phyloP scores from a whole-genome alignment of 2,329 filamentous ascomycete genomes.

The Talaromyces funiculosus region DNA sequence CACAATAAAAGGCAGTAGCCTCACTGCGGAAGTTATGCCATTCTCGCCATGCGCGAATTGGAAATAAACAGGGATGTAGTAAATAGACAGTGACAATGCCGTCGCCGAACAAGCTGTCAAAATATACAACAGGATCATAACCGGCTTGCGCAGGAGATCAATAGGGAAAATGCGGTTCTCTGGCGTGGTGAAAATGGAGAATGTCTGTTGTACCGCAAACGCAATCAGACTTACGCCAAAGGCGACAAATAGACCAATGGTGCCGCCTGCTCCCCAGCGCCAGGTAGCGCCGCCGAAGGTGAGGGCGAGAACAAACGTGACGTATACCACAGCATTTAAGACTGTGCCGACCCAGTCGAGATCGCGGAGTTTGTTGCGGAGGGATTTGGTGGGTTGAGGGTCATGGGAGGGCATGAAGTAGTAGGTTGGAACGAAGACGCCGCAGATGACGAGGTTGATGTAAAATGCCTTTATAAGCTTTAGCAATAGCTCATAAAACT shows the following conservation, averaged over 20 bases:
- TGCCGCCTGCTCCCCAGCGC: conserved; percentile 41
- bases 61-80: conserved; percentile 52
- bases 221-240: conserved; percentile 40
- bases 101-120: background rate
- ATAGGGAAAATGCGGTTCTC: conserved; percentile 1
- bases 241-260: conserved; percentile 46
- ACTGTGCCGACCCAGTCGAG: conserved; percentile 20
- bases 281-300: conserved; percentile 47
- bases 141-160: background rate
- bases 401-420: conserved; percentile 34
- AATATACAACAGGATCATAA: background rate
- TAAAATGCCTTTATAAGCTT: conserved; percentile 33
- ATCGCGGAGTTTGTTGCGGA: conserved; percentile 15
- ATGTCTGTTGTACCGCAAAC: conserved; percentile 39
- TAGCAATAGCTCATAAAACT: too few species aligned
- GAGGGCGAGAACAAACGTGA: conserved; percentile 44
- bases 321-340: conserved; percentile 37
- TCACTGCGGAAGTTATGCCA: conserved; percentile 18
- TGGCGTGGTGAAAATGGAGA: background rate
- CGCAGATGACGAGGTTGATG: conserved; percentile 49
- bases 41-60: conserved; percentile 45
- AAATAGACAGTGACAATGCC: conserved; percentile 25
- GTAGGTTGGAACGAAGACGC: conserved; percentile 38
- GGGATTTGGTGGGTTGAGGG: conserved; percentile 18
- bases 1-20: conserved; percentile 22